Evolutionary conservation across 129 eudicot genomes (phyloP), one percentile per base, ranked within the genome.

Genomic region (Chrysanthemum seticuspe): DNA sequence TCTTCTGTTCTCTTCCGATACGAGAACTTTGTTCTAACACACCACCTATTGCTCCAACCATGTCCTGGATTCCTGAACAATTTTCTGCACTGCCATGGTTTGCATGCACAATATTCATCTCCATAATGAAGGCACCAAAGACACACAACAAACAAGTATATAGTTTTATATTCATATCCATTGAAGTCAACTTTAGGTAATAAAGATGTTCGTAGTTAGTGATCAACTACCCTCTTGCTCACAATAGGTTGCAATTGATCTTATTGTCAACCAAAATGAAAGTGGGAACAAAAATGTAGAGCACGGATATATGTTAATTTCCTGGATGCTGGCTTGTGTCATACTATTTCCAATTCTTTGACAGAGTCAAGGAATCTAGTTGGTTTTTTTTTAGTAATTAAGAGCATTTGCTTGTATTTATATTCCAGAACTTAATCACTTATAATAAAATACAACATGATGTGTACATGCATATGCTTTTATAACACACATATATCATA

Each of bases 1-100:
- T 59, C 53, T 48, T 80, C 54, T 80, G 91, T 62, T 86, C 88
- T 72, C 69, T 78, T 5, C 91, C 88, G 36, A 83, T 54, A 9
- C 86, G 77, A 16, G 88, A 77, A 5, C 60, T 78, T 49, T 71
- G 58, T 36, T 86, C 84, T 62, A 86, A 44, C 12, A 83, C 78
- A n/a, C 36, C 88, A 25, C 91, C 88, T 15, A 82, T 70, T n/a
- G 77, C 82, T 8, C 50, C 45, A 71, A 40, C 60, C 29, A 4
- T 49, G 6, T 6, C 58, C 40, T 57, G 64, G 50, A 16, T 69
- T 34, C 11, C 50, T 51, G 70, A 62, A 56, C 82, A 78, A 16
- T 61, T 68, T 55, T 6, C 49, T 7, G 10, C 5, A 6, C n/a
- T 58, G 12, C 10, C 15, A 44, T 57, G 5, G 15, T 60, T 53